A percentile compares a stretch with the other conserved stretches of the same genome.
phyloP scores from a whole-genome alignment of 495 filamentous ascomycete species.

The Aspergillus leporis region DNA sequence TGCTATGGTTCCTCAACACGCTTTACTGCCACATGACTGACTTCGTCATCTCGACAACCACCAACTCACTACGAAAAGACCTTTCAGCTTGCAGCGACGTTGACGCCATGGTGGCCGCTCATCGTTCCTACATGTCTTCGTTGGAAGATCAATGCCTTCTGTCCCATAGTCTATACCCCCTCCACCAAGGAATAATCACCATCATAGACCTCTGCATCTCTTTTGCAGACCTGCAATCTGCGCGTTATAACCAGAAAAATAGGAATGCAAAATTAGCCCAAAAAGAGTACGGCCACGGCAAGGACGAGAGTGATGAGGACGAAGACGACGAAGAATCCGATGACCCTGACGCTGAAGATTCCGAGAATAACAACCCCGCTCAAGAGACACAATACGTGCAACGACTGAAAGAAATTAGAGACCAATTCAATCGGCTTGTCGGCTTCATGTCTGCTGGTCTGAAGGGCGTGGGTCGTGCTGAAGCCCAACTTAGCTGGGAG shows the following conservation, averaged over 20 bases:
- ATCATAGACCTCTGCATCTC: constrained; percentile 59
- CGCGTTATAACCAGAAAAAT: constrained; percentile 19
- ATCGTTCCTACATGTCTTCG: constrained; percentile 60
- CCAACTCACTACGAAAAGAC: constrained; percentile 47
- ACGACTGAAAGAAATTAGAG: constrained; percentile 35
- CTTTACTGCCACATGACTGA: constrained; percentile 74
- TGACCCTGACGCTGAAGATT: constrained; percentile 22
- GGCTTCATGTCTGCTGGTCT: constrained; percentile 48
- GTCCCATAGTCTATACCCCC: constrained; percentile 58
- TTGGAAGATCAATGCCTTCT: constrained; percentile 68
- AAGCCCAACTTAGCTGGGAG: constrained; percentile 50
- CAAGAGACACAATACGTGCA: constrained; percentile 30
- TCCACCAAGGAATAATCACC: constrained; percentile 64
- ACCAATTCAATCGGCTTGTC: constrained; percentile 43
- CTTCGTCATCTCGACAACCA: constrained; percentile 64
- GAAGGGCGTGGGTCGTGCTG: constrained; percentile 45
- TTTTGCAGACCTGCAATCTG: constrained; percentile 49
- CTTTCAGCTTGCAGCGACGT: constrained; percentile 69
- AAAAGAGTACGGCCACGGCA: constrained; percentile 14
- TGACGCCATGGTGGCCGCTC: constrained; percentile 75
- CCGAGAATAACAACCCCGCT: constrained; percentile 22
- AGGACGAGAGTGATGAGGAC: constrained; percentile 12
- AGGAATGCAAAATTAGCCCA: constrained; percentile 6
- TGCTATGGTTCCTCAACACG: constrained; percentile 78
- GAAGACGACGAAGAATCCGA: constrained; percentile 22